phyloP scores from a whole-genome alignment of 2,329 filamentous ascomycete genomes.

The Fusarium sp. region DNA sequence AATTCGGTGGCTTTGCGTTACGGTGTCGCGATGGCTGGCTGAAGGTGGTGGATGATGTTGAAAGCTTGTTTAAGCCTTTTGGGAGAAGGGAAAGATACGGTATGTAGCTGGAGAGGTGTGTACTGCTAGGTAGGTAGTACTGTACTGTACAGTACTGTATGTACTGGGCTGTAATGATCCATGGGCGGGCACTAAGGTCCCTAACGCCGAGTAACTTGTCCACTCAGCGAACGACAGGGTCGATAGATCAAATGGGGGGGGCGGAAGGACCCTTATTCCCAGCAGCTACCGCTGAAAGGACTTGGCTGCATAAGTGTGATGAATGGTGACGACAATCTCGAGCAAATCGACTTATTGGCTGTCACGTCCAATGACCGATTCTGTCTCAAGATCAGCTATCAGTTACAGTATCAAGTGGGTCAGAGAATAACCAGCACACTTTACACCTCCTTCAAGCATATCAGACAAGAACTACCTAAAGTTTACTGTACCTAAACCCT shows the following conservation, averaged over 20 bases:
- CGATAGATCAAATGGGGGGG: neutral
- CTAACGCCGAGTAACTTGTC: neutral
- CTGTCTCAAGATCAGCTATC: neutral
- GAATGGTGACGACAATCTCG: neutral
- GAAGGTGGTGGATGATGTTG: slow-evolving; percentile 16
- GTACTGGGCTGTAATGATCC: no score
- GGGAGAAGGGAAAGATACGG: slow-evolving; percentile 2
- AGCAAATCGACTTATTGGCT: neutral
- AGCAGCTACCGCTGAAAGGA: neutral
- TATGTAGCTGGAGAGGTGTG: neutral
- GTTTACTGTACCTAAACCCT: no score
- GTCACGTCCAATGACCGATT: neutral
- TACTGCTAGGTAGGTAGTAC: no score
- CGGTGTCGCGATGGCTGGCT: slow-evolving; percentile 18
- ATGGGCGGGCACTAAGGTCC: no score
- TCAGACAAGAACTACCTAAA: no score
- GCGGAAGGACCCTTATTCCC: slow-evolving; percentile 22
- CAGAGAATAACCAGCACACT: no score
- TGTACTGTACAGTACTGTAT: no score
- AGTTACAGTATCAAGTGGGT: neutral
- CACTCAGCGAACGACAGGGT: slow-evolving; percentile 1
- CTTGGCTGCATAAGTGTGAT: neutral
- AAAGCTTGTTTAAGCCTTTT: slow-evolving; percentile 29
- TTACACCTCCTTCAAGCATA: no score
- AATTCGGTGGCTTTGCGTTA: slow-evolving; percentile 12